Base-by-base conservation (phyloP, 1,284 basidiomycete genomes). In the Pisolithus thermaeus region DNA sequence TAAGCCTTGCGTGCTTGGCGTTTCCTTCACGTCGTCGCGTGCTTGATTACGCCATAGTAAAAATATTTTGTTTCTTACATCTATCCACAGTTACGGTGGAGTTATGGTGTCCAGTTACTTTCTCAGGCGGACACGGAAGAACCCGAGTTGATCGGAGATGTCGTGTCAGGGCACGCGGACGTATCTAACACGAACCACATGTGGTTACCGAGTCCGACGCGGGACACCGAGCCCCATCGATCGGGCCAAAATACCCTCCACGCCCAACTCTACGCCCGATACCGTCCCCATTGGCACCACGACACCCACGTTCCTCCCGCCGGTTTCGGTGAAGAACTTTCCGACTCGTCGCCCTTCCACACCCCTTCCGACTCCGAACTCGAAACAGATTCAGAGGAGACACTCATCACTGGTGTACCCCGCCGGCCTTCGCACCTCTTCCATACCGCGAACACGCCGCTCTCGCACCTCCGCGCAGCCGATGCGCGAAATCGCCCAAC, bases 81-180 rank as follows among this genome's bases (percentile, higher is more conserved):
- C 30, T 27, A 32, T 43, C 12, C 47, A 30, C 44, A 91, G 88
- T 70, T 95, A n/a, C 85, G 92, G 22, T 95, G 92, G 87, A 91
- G 88, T 52, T 92, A 86, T 61, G 92, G 92, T 12, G 85, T 96
- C 12, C 79, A 78, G 50, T 76, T 94, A 0, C 76, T 95, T 7
- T 80, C 89, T 0, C 78, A 79, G 53, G 84, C 87, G 1, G 89
- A 94, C 56, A 79, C 83, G 6, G 66, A 70, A 38, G 62, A 63
- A 23, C 8, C 53, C 12, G 64, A 68, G 38, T 12, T 22, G 38
- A 20, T 39, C n/a, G 38, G 11, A 7, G 41, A 46, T n/a, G 44
- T 35, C 30, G 5, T 25, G 6, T 12, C 44, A 8, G 18, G 30
- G 30, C 44, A 5, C 2, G 27, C 3, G 36, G 47, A 28, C n/a